phyloP scores from a whole-genome alignment of 1,139 yeast genomes.

The Pichiaceae sp. region DNA sequence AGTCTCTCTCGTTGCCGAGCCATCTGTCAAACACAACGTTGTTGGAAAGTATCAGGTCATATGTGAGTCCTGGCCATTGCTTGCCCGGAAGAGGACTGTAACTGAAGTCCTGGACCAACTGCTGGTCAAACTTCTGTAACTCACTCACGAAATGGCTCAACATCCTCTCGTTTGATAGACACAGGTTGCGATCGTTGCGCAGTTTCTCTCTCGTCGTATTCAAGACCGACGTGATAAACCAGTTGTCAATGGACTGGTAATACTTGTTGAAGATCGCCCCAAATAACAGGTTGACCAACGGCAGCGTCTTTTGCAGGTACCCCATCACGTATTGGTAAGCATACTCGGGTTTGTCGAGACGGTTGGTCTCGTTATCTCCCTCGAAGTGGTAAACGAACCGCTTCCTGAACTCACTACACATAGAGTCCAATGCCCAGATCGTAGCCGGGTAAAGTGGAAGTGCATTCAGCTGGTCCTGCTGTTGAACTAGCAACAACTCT shows the following conservation, averaged over 20 bases:
- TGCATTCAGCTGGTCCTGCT: slow-evolving; percentile 1
- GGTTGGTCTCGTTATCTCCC: slow-evolving; percentile 51
- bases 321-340: slow-evolving; percentile 49
- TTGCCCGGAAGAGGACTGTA: slow-evolving; percentile 23
- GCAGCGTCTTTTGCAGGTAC: slow-evolving; percentile 38
- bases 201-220: slow-evolving; percentile 45
- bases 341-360: slow-evolving; percentile 75
- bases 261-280: slow-evolving; percentile 25
- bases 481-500: slow-evolving; percentile 1
- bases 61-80: slow-evolving; percentile 52
- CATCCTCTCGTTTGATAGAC: slow-evolving; percentile 33
- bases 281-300: slow-evolving; percentile 27
- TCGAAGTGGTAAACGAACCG: slow-evolving; percentile 75
- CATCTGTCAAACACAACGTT: slow-evolving; percentile 45
- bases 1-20: slow-evolving; percentile 55
- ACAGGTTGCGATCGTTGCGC: slow-evolving; percentile 22
- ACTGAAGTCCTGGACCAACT: slow-evolving; percentile 43
- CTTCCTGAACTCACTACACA: slow-evolving; percentile 32
- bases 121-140: slow-evolving; percentile 49
- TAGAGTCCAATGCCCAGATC: slow-evolving; percentile 14
- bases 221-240: slow-evolving; percentile 48
- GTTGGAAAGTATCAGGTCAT: slow-evolving; percentile 38
- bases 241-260: slow-evolving; percentile 23
- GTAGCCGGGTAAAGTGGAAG: slow-evolving; percentile 2
- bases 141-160: slow-evolving; percentile 58